A percentile compares a stretch with the other conserved stretches of the same genome.
Evolutionary conservation across 768 basidiomycete species (phyloP).

Genomic region (Tylopilus vinaceipallidus): DNA sequence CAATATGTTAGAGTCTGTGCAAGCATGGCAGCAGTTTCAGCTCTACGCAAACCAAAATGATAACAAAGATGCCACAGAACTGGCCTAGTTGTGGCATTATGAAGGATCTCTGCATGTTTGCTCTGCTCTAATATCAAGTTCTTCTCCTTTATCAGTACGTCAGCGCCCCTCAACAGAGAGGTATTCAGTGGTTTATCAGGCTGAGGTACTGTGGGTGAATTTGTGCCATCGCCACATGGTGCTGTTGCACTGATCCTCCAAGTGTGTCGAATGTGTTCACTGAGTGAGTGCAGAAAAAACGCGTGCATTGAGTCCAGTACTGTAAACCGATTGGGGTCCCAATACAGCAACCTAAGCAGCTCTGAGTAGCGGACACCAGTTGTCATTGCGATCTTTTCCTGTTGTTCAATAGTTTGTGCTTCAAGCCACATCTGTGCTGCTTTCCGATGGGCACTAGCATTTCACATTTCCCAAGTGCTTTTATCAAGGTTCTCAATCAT

Average conservation of each 20-base stretch:
- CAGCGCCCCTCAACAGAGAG: background rate
- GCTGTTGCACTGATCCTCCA: background rate
- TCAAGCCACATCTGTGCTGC: background rate
- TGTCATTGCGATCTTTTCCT: background rate
- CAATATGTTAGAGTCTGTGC: background rate
- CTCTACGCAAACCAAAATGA: background rate
- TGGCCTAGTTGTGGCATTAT: background rate
- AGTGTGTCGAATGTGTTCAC: background rate
- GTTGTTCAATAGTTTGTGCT: background rate
- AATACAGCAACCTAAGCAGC: background rate
- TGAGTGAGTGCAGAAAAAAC: background rate
- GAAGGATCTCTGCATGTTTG: background rate
- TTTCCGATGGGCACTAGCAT: background rate
- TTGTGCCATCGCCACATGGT: background rate
- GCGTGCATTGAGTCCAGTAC: background rate
- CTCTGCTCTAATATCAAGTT: background rate
- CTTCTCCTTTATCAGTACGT: background rate
- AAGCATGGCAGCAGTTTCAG: background rate
- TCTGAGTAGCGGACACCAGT: background rate
- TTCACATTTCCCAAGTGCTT: background rate
- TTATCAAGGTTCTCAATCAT: background rate
- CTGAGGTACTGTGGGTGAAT: background rate
- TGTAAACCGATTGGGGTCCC: background rate
- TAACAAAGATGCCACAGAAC: background rate
- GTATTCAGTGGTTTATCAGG: background rate